phyloP scores from a whole-genome alignment of 2,329 filamentous ascomycete species.

The Colletotrichum phormii region DNA sequence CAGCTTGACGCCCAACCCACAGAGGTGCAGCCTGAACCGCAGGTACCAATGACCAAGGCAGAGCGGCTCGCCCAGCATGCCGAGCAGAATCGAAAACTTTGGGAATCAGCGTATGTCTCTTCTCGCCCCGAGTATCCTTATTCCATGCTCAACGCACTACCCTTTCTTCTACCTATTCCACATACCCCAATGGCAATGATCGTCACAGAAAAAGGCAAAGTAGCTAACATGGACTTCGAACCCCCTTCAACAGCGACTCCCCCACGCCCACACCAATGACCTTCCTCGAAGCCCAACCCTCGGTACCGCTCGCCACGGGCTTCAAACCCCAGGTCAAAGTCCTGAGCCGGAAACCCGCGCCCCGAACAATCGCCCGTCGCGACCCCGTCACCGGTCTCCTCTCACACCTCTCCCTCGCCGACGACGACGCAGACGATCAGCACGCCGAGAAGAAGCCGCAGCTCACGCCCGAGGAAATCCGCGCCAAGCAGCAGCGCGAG shows the following conservation, averaged over 20 bases:
- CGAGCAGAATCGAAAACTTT: slow-evolving; percentile 86
- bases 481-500: slow-evolving; percentile 81
- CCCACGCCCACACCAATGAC: slow-evolving; percentile 80
- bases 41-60: slow-evolving; percentile 71
- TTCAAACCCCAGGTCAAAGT: slow-evolving; percentile 89
- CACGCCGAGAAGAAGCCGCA: slow-evolving; percentile 69
- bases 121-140: slow-evolving; percentile 12
- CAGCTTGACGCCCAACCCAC: slow-evolving; percentile 51
- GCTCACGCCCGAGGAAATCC: slow-evolving; percentile 80
- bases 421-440: slow-evolving; percentile 75
- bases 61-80: slow-evolving; percentile 84
- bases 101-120: slow-evolving; percentile 83
- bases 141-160: neutral
- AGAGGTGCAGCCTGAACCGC: slow-evolving; percentile 47
- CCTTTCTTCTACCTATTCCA: neutral
- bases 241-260: slow-evolving; percentile 68
- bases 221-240: slow-evolving; percentile 5
- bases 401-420: slow-evolving; percentile 57
- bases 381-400: slow-evolving; percentile 63
- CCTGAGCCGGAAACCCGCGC: slow-evolving; percentile 82
- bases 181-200: neutral
- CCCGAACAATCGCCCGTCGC: slow-evolving; percentile 68
- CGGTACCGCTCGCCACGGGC: slow-evolving; percentile 72
- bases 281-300: slow-evolving; percentile 75
- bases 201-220: neutral